A percentile compares a stretch with the other conserved stretches of the same genome.
phyloP scores from a whole-genome alignment of 768 basidiomycete species.

The Suillus fuscotomentosus region DNA sequence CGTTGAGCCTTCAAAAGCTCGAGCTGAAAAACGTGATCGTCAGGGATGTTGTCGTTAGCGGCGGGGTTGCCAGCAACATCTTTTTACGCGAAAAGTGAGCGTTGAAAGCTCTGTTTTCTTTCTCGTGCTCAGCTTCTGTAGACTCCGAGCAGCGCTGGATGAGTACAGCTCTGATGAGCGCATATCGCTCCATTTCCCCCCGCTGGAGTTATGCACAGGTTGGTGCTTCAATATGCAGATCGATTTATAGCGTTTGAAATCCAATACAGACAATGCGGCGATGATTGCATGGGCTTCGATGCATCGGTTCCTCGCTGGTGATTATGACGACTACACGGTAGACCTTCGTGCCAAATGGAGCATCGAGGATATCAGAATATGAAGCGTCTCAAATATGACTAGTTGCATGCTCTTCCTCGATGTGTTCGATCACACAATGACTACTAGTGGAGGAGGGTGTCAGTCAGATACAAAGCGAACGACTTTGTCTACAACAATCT shows the following conservation, averaged over 20 bases:
- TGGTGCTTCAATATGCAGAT: not conserved
- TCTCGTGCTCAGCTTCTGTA: conserved; percentile 16
- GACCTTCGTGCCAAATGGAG: conserved; percentile 74
- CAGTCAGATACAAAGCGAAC: not conserved
- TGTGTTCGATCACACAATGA: not conserved
- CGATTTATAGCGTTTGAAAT: not conserved
- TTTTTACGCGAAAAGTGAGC: conserved; percentile 65
- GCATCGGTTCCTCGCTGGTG: conserved; percentile 65
- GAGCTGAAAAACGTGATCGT: conserved; percentile 49
- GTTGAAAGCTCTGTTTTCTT: not conserved
- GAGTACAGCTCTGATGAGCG: conserved; percentile 26
- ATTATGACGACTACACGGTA: conserved; percentile 61
- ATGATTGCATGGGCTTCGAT: conserved; percentile 97
- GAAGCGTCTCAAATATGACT: not conserved
- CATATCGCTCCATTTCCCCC: conserved; percentile 68
- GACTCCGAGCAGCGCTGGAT: conserved; percentile 32
- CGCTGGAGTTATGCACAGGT: conserved; percentile 78
- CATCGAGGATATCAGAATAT: conserved; percentile 43
- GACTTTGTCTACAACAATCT: not conserved
- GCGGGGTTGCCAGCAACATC: conserved; percentile 89
- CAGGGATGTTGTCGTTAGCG: conserved; percentile 74
- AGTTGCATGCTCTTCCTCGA: not conserved
- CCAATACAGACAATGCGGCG: conserved; percentile 79
- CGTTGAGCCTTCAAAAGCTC: conserved; percentile 31
- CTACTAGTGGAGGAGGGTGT: not conserved